phyloP scores from a whole-genome alignment of 768 basidiomycete species.

The Clavulina sp. region DNA sequence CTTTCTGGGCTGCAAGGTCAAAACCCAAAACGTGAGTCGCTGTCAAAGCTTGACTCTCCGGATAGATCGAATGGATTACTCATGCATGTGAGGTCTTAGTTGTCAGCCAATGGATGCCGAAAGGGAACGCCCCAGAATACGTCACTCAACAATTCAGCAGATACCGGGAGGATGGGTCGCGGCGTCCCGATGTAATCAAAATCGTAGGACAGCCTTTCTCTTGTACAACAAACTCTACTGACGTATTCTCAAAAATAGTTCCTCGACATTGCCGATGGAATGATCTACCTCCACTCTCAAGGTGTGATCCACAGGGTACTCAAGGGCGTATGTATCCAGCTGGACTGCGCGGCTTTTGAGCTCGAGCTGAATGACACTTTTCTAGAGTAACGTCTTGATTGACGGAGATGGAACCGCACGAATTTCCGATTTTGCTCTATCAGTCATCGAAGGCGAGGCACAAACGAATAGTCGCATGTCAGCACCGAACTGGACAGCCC shows the following conservation, averaged over 20 bases:
- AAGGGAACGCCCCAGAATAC: background rate
- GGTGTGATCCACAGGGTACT: background rate
- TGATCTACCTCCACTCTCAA: conserved; percentile 1
- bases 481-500: background rate
- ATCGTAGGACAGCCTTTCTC: too few species aligned
- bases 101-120: conserved; percentile 1
- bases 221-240: too few species aligned
- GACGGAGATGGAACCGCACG: background rate
- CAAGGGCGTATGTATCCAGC: background rate
- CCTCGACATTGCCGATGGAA: background rate
- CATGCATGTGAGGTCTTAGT: too few species aligned
- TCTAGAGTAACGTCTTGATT: background rate
- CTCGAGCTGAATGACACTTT: background rate
- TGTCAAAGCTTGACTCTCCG: background rate
- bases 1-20: background rate
- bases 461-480: background rate
- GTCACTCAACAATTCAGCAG: too few species aligned
- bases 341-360: too few species aligned
- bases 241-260: too few species aligned
- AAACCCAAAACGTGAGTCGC: too few species aligned
- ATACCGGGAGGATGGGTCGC: too few species aligned
- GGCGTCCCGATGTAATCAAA: too few species aligned
- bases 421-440: background rate
- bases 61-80: too few species aligned
- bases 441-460: background rate